Evolutionary conservation across 495 filamentous ascomycete species (phyloP), one percentile per base, ranked within the genome.

Genomic region (Glonium stellatum): DNA sequence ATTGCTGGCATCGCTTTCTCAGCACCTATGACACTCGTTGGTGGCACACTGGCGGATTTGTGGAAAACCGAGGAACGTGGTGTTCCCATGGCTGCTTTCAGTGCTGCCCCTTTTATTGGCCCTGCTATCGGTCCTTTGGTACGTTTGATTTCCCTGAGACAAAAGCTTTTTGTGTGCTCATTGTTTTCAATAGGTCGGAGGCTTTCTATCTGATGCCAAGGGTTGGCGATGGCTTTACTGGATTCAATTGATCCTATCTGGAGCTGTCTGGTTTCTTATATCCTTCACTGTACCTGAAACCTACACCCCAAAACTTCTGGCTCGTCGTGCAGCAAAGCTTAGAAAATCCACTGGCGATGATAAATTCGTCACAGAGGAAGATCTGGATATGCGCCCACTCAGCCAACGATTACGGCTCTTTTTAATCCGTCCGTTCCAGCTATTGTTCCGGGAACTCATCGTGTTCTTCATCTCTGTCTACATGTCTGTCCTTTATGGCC

Each of bases 211-310:
- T 12, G 84, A 89, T 63, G 79, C 79, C 3, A 73, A 75, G 0
- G 86, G 85, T 54, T 95, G 89, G 89, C 76, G 87, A 58, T 95
- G 89, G 89, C 77, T 92, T 1, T 92, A 91, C 76, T 92, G 87
- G 87, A 77, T 92, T 57, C 87, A 89, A 57, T 72, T 90, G 18
- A 92, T 92, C 61, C 60, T 90, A 35, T 67, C 84, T 50, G 82
- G 80, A 42, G 70, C 84, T 50, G 78, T 84, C 49, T 91, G 84
- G 80, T 60, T 84, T 22, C 60, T 88, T 52, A 87, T 92, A 70
- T 85, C 83, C 15, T 88, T 92, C 73, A 90, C 87, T 31, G 85
- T 91, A 4, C 86, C 87, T 15, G 88, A 91, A 70, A 92, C 88
- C 0, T 91, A 89, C 64, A 82, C 87, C 0, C 87, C 88, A 0